These are phyloP conservation scores for Heterobasidion irregulare DNA, from an alignment of 1,284 basidiomycete species.

Conservation along the genomic window DNA sequence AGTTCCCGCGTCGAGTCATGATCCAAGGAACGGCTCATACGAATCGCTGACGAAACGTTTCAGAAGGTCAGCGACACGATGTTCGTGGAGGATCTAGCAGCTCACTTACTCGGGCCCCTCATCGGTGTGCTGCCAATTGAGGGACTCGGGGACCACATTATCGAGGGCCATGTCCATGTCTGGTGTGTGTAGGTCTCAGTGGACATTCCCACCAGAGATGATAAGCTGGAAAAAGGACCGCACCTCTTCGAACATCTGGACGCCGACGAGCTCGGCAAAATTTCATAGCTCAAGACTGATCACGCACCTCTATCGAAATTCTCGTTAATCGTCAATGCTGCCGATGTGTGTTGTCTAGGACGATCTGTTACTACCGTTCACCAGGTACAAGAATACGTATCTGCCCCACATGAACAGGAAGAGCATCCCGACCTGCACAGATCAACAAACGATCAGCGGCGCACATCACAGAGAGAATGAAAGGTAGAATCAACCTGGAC, in stretches of 20 bases:
- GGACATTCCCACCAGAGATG: background rate
- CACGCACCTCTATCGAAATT: slow-evolving; percentile 65
- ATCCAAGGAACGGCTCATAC: slow-evolving; percentile 31
- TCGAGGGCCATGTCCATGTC: slow-evolving; percentile 87
- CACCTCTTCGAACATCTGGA: slow-evolving; percentile 50
- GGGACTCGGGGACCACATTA: slow-evolving; percentile 76
- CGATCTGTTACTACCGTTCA: background rate
- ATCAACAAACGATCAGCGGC: slow-evolving; percentile 1
- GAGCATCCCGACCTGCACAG: slow-evolving; percentile 58
- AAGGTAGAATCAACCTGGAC: slow-evolving; percentile 40
- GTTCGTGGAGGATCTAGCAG: background rate
- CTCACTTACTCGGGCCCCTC: slow-evolving; percentile 78
- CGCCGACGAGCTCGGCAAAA: background rate
- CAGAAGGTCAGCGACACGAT: background rate
- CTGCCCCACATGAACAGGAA: slow-evolving; percentile 64
- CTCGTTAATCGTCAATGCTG: slow-evolving; percentile 83
- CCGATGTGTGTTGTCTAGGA: slow-evolving; percentile 82
- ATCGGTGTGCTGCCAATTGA: slow-evolving; percentile 86
- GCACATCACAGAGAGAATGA: slow-evolving; percentile 4
- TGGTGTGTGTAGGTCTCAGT: slow-evolving; percentile 18
- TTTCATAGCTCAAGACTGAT: background rate
- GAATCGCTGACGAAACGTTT: slow-evolving; percentile 46
- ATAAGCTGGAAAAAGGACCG: slow-evolving; percentile 6
- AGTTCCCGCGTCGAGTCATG: background rate
- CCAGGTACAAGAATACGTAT: background rate